Base-by-base conservation (phyloP, 192 early-diverging fungal species). In the Umbelopsis vinacea region DNA sequence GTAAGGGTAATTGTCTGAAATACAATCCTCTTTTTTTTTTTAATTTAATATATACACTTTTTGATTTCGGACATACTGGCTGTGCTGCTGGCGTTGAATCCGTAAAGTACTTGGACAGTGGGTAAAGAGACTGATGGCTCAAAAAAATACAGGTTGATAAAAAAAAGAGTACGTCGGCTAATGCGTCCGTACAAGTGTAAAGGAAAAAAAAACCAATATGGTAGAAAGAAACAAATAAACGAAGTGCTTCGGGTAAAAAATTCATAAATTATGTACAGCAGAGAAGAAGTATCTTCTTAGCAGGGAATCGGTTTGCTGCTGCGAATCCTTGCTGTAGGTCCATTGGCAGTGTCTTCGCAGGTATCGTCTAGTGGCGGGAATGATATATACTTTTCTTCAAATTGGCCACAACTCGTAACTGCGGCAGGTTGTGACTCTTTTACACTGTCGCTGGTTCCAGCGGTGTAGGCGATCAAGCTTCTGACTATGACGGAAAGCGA, bases 361-460 rank as follows among this genome's bases (percentile, higher is more conserved):
- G n/a, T 17, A 35, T 63, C 57, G 26, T 63, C 57, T 26, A 63
- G n/a, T 63, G 57, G 57, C 26, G 57, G 57, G n/a, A 63, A 63
- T 8, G 57, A 63, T 19, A 63, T 63, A 17, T 63, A 63, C 23
- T 63, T 63, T n/a, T 63, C 29, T 35, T 63, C 57, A 37, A 63
- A 63, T 26, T 63, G 57, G 6, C 57, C 57, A 63, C 33, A 29
- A 50, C 48, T 50, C 19, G 48, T n/a, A 50, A 21, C 48, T 50
- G 48, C 15, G n/a, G 48, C 5, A 21, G 48, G 57, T 4, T 29
- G 57, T 63, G 26, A 22, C 29, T 29, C 12, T 63, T 63, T 35
- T 38, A 11, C 19, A 11, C 3, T 35, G 33, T 17, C 17, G 33
- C 29, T 63, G 7, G 26, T 11, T 3, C 57, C 57, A 37, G 57